Conservation (phyloP, 2,329 filamentous ascomycete species). For the Botrytis aclada region DNA sequence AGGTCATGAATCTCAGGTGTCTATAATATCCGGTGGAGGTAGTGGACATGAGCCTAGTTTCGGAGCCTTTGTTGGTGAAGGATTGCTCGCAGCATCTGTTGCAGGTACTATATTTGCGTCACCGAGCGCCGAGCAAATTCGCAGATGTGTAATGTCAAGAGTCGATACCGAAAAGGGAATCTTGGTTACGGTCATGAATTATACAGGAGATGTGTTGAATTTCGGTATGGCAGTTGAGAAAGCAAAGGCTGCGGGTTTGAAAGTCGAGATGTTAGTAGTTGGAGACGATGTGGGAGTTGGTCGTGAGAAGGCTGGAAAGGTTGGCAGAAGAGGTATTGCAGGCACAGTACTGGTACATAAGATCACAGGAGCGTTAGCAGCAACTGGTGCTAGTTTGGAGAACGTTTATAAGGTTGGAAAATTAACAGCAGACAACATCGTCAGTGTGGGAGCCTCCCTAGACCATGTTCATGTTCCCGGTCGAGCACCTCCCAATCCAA, state of each 20-base stretch:
- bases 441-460: constrained; percentile 81
- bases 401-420: constrained; percentile 72
- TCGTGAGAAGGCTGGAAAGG: constrained; percentile 78
- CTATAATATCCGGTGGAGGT: constrained; percentile 83
- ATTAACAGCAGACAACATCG: constrained; percentile 69
- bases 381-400: constrained; percentile 61
- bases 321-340: constrained; percentile 84
- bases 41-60: constrained; percentile 90
- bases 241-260: constrained; percentile 72
- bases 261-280: constrained; percentile 86
- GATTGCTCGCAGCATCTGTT: constrained; percentile 76
- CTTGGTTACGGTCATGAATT: constrained; percentile 92
- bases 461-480: constrained; percentile 94
- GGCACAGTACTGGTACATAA: constrained; percentile 91
- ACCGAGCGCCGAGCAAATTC: constrained; percentile 78
- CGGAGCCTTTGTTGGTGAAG: constrained; percentile 77
- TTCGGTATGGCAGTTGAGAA: constrained; percentile 95
- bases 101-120: constrained; percentile 86
- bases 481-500: constrained; percentile 52
- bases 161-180: constrained; percentile 73
- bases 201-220: constrained; percentile 85
- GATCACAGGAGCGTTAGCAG: constrained; percentile 79
- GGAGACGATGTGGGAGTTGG: constrained; percentile 92
- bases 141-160: constrained; percentile 68
- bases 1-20: constrained; percentile 59